Evolutionary conservation across 192 early-diverging fungal genomes (phyloP).

Genomic region (Phycomyces nitens): DNA sequence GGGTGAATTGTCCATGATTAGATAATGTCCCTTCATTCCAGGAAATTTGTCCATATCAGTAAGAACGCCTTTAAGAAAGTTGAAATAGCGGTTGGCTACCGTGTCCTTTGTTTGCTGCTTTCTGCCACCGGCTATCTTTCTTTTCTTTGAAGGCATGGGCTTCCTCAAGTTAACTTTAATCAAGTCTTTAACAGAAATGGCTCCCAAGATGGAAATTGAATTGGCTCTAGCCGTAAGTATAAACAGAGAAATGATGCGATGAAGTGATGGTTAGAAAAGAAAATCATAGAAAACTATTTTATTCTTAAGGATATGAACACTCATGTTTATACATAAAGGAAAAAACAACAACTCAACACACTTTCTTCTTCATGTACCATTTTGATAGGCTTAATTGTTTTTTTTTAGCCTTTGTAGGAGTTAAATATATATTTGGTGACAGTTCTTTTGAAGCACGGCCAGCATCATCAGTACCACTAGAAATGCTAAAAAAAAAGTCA

Average conservation of each 20-base stretch:
- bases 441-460: slow-evolving; percentile 14
- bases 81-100: background rate
- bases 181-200: background rate
- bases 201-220: background rate
- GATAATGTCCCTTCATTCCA: slow-evolving; percentile 16
- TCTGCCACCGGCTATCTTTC: slow-evolving; percentile 1
- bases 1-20: slow-evolving; percentile 12
- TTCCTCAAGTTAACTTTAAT: background rate
- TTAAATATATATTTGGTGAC: slow-evolving; percentile 13
- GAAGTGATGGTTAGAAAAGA: slow-evolving; percentile 2
- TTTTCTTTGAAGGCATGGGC: slow-evolving; percentile 1
- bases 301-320: background rate
- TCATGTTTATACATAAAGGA: slow-evolving; percentile 7
- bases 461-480: slow-evolving; percentile 14
- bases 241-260: slow-evolving; percentile 4
- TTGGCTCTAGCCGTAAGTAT: slow-evolving; percentile 14
- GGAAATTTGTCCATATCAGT: slow-evolving; percentile 11
- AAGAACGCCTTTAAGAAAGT: slow-evolving; percentile 5
- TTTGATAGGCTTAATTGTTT: slow-evolving; percentile 18
- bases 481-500: slow-evolving; percentile 14
- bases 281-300: slow-evolving; percentile 6
- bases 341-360: slow-evolving; percentile 13
- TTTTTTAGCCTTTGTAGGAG: slow-evolving; percentile 7
- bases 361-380: slow-evolving; percentile 15
- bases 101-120: slow-evolving; percentile 7